Percentiles rank a stretch among this genome's conserved stretches.
Conservation (phyloP, 257 asterid species). For the Rauvolfia tetraphylla region DNA sequence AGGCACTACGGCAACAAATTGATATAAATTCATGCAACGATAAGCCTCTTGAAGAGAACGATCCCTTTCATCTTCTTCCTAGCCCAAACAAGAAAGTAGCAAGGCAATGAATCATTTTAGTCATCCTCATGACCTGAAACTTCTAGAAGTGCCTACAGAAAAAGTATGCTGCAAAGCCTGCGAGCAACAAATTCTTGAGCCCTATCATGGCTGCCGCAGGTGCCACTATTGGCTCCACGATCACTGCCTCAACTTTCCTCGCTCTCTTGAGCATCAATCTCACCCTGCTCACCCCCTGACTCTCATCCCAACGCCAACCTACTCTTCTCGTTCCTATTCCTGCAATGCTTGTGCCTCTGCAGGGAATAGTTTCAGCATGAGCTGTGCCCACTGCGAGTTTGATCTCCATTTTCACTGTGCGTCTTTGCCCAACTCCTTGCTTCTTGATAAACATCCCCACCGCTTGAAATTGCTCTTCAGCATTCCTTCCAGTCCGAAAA, state of each 20-base stretch:
- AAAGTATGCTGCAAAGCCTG: background rate
- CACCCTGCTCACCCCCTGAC: conserved; percentile 44
- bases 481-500: background rate
- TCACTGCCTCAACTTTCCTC: conserved; percentile 48
- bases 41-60: too few relatives aligned
- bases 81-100: too few relatives aligned
- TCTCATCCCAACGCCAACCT: conserved; percentile 43
- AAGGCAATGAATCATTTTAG: background rate
- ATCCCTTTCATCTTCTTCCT: too few relatives aligned
- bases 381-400: conserved; percentile 21
- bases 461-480: conserved; percentile 15
- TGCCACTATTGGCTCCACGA: conserved; percentile 52
- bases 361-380: conserved; percentile 46
- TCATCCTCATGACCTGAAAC: background rate
- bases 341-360: conserved; percentile 49
- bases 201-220: conserved; percentile 4
- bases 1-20: too few relatives aligned
- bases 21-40: too few relatives aligned
- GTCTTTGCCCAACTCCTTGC: background rate
- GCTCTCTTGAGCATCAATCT: conserved; percentile 43
- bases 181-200: background rate
- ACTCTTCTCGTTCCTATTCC: conserved; percentile 35
- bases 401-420: conserved; percentile 22
- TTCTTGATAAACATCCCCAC: conserved; percentile 17
- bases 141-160: too few relatives aligned